Base-by-base conservation (phyloP, 306 rosid genomes). In the Comarum palustre region DNA sequence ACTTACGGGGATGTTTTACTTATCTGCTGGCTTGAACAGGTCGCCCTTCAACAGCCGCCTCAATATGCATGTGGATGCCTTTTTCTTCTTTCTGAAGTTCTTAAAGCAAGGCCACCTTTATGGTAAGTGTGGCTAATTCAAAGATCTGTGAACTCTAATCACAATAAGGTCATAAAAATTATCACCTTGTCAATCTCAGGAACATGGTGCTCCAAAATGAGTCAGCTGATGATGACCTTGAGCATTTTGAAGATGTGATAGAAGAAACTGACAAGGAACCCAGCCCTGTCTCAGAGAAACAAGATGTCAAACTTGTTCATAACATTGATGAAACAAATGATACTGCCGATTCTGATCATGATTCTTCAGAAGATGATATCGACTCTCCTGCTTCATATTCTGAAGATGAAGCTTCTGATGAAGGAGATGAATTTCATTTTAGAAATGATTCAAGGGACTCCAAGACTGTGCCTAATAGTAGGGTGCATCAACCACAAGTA, bases 1-100 rank as follows among this genome's bases (percentile, higher is more conserved):
- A 73, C 46, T n/a, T 70, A 12, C 5, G 45, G 2, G 4, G 34
- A 29, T 19, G 6, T 17, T 61, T 72, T 57, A 42, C 22, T 31
- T 41, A 20, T 29, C 68, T 36, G 14, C 62, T 69, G 34, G 25
- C 60, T 47, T 59, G 47, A 72, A 72, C 96, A 94, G 99, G 74
- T 94, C 45, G 91, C 97, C 4, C 97, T 94, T 78, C 99, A 94
- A 80, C 97, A 91, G 84, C 97, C 96, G 2, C 93, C 99, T 54
- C 99, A 91, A 57, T 91, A 82, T 83, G 89, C 96, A n/a, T 94
- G 99, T 71, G 97, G 96, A 39, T 91, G 91, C 77, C 90, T 94
- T 60, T 94, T 94, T 80, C 92, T 94, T 80, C 92, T 94, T 45
- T 94, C 99, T 57, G 99, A 94, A 84, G 91, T 87, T 80, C 90